These are phyloP conservation scores for Metarhizium robertsii DNA, from an alignment of 2,329 filamentous ascomycete genomes.

Conservation along the genomic window DNA sequence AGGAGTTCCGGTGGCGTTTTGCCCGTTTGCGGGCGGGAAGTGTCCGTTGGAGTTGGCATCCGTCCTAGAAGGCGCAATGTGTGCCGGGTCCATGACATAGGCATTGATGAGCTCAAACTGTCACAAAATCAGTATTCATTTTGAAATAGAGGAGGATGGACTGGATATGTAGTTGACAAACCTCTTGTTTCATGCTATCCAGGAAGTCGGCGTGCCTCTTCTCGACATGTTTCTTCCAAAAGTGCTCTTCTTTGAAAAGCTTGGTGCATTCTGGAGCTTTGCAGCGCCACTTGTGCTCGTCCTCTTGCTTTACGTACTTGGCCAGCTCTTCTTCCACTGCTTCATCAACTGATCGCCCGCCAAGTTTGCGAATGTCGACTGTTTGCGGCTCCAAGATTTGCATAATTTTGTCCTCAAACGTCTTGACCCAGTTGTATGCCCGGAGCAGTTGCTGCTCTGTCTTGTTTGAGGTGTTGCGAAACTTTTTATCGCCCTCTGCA, in stretches of 20 bases:
- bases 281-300: slow-evolving; percentile 94
- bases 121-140: slow-evolving; percentile 9
- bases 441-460: slow-evolving; percentile 85
- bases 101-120: slow-evolving; percentile 85
- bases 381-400: slow-evolving; percentile 87
- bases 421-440: slow-evolving; percentile 98
- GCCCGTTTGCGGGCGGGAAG: slow-evolving; percentile 72
- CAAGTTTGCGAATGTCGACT: slow-evolving; percentile 81
- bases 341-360: slow-evolving; percentile 78
- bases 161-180: slow-evolving; percentile 65
- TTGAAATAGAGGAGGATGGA: slow-evolving; percentile 56
- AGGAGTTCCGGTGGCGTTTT: slow-evolving; percentile 73
- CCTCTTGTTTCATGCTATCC: slow-evolving; percentile 70
- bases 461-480: slow-evolving; percentile 60
- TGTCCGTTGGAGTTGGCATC: slow-evolving; percentile 95
- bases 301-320: slow-evolving; percentile 93
- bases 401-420: slow-evolving; percentile 92
- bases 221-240: slow-evolving; percentile 97
- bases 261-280: slow-evolving; percentile 95
- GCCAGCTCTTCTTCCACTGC: slow-evolving; percentile 75
- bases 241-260: slow-evolving; percentile 92
- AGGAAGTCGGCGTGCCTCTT: slow-evolving; percentile 91
- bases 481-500: slow-evolving; percentile 57
- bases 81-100: slow-evolving; percentile 88
- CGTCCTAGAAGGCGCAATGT: slow-evolving; percentile 86